phyloP scores from a whole-genome alignment of 2,329 filamentous ascomycete genomes.

The Neopestalotiopsis rosae region DNA sequence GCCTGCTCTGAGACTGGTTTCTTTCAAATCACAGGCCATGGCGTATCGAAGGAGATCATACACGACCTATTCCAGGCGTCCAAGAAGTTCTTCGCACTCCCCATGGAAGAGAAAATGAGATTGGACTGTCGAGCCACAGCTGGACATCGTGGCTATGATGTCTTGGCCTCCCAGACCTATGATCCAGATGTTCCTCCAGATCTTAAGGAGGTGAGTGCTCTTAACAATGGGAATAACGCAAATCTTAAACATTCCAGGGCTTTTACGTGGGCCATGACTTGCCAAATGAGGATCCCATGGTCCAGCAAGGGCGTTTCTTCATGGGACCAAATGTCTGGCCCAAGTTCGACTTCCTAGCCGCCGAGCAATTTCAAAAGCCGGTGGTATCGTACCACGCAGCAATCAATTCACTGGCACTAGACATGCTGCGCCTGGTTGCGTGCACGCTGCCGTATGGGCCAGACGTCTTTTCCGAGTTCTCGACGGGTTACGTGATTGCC shows the following conservation, averaged over 20 bases:
- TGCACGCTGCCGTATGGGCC: constrained; percentile 5
- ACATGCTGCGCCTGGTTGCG: not conserved
- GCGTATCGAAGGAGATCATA: not conserved
- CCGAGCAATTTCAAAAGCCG: not conserved
- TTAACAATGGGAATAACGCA: not conserved
- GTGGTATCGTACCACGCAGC: not conserved
- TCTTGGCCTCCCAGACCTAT: not conserved
- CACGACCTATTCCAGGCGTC: not conserved
- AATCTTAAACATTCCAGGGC: not conserved
- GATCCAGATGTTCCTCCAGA: not conserved
- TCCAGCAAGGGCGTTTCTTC: not conserved
- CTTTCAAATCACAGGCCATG: constrained; percentile 11
- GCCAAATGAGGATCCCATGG: not conserved
- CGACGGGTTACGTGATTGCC: not conserved
- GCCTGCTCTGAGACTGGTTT: constrained; percentile 3
- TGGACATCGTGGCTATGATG: constrained; percentile 10
- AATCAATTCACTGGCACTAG: not conserved
- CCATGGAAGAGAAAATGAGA: not conserved
- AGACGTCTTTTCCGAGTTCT: constrained; percentile 8
- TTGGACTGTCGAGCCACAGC: not conserved
- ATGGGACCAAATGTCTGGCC: constrained; percentile 15
- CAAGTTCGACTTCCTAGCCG: not conserved
- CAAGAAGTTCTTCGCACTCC: constrained; percentile 4
- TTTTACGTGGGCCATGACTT: constrained; percentile 1
- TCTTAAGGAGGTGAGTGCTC: not conserved